Base-by-base conservation (phyloP, 106 monocot genomes). In the Apostasia shenzhenica region DNA sequence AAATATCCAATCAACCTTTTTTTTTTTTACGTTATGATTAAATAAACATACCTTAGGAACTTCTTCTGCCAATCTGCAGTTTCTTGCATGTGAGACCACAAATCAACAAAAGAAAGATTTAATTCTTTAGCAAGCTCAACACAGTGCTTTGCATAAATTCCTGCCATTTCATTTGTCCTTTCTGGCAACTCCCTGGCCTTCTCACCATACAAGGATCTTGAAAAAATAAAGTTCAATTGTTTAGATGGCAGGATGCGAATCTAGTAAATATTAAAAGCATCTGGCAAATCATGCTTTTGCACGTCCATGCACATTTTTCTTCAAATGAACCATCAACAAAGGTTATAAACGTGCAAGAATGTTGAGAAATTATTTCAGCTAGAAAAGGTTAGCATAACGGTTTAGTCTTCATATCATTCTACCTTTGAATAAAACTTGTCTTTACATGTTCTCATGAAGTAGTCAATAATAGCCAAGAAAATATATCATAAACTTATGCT, bases 51-150 rank as follows among this genome's bases (percentile, higher is more conserved):
- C 97, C 89, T 89, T 60, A 99, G 63, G 68, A 82, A 92, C 41
- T 79, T 80, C 49, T 87, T 90, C 67, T 90, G 82, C 97, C 97
- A 93, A 55, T 75, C 87, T 53, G 49, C 48, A 62, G 77, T 87
- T 83, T 81, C 82, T 70, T 99, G 97, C 92, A 99, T 92, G 14
- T 51, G 59, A 48, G 84, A 83, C 89, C 89, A 93, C 53, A 92
- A 71, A 76, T 99, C 72, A 48, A 99, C 80, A 50, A 51, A 90
- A 8, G 87, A 85, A 70, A 99, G 11, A 56, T 78, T 50, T 79
- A 93, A 48, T 48, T 89, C 92, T 59, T 79, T 70, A 42, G 92
- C 92, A 5, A 99, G 68, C 43, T 85, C 83, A 59, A 90, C 6
- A 51, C 92, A 99, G 41, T 81, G 61, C 40, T 75, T 83, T 43